These are phyloP conservation scores for Fraxinus excelsior DNA, from an alignment of 257 asterid species.

Conservation along the genomic window DNA sequence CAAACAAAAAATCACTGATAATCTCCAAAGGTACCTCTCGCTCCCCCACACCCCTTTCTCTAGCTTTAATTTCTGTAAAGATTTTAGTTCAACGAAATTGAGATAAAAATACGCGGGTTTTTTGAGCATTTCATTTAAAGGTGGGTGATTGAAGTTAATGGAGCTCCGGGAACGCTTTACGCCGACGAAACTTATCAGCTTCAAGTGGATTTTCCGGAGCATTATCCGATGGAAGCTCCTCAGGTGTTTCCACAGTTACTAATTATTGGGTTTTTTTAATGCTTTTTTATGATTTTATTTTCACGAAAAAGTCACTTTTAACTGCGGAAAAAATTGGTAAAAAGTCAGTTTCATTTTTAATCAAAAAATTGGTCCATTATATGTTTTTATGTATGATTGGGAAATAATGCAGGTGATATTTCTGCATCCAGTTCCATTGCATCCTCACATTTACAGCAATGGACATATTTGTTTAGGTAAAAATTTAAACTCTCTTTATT, in stretches of 20 bases:
- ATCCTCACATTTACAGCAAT: constrained; percentile 90
- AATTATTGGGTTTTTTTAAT: background rate
- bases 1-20: constrained; percentile 82
- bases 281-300: background rate
- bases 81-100: background rate
- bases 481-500: constrained; percentile 8
- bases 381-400: background rate
- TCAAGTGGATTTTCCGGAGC: constrained; percentile 75
- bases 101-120: background rate
- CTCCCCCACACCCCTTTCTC: background rate
- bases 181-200: constrained; percentile 60
- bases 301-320: background rate
- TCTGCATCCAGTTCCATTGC: constrained; percentile 81
- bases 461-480: constrained; percentile 94
- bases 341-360: background rate
- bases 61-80: background rate
- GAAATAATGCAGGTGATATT: constrained; percentile 55
- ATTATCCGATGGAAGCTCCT: constrained; percentile 75
- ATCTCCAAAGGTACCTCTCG: constrained; percentile 71
- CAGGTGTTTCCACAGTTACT: constrained; percentile 37
- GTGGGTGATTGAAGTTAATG: constrained; percentile 70
- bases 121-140: constrained; percentile 27
- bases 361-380: no score
- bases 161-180: constrained; percentile 64
- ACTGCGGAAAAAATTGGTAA: background rate